Base-by-base conservation (phyloP, 139 green algal species). In the Chlamydomonas asymmetrica region DNA sequence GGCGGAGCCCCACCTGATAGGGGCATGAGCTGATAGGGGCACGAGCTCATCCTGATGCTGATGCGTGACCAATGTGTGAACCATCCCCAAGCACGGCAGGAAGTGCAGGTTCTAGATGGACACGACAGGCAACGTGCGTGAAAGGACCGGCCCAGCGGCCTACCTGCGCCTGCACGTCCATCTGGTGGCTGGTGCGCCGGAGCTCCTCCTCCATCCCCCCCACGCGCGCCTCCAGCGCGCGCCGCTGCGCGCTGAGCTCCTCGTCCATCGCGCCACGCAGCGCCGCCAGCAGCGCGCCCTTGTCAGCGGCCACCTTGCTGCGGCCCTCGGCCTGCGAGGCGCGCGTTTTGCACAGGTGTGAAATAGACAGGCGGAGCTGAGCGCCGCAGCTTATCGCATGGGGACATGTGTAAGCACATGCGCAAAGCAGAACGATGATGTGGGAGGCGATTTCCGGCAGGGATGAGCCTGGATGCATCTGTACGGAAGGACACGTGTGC, bases 81-180 rank as follows among this genome's bases (percentile, higher is more conserved):
- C 39, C 45, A 20, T 29, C n/a, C n/a, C n/a, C n/a, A n/a, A n/a
- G n/a, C n/a, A n/a, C n/a, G n/a, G n/a, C n/a, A n/a, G n/a, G n/a
- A n/a, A n/a, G n/a, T n/a, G n/a, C n/a, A n/a, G n/a, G n/a, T n/a
- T n/a, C n/a, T n/a, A n/a, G n/a, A n/a, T n/a, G n/a, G n/a, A n/a
- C n/a, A n/a, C n/a, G n/a, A n/a, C n/a, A n/a, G n/a, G n/a, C n/a
- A n/a, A n/a, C n/a, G n/a, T n/a, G n/a, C n/a, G n/a, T n/a, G n/a
- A n/a, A n/a, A n/a, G n/a, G n/a, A n/a, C n/a, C n/a, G n/a, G n/a
- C n/a, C n/a, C n/a, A n/a, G n/a, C n/a, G n/a, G n/a, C n/a, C n/a
- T n/a, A 77, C 71, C 71, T 77, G 41, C 4, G 62, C 59, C 5
- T 77, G 71, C 32, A 77, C n/a, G 41, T 77, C 59, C 18, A 77